Conservation (phyloP, 331 rosid genomes). For the Prunus yedoensis region DNA sequence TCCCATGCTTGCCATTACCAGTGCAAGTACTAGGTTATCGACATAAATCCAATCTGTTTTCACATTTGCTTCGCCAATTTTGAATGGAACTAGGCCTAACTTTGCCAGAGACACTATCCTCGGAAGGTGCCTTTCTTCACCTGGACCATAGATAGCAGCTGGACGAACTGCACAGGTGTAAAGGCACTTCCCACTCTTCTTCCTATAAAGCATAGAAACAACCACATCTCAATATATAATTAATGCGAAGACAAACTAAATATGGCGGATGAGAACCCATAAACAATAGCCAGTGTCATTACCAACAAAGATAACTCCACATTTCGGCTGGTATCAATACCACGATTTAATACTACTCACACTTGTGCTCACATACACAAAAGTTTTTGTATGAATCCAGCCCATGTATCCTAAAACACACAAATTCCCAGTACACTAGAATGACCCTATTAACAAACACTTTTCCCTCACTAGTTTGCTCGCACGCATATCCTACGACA, state of each 20-base stretch:
- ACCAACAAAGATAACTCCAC: background rate
- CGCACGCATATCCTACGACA: no score
- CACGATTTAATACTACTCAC: background rate
- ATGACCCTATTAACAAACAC: background rate
- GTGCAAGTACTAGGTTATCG: slow-evolving; percentile 85
- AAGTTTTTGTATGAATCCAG: no score
- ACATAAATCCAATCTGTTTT: slow-evolving; percentile 89
- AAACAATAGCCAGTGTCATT: background rate
- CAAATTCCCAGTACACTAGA: background rate
- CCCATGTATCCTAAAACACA: background rate
- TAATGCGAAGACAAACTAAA: background rate
- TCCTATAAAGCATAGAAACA: slow-evolving; percentile 37
- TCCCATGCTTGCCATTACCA: slow-evolving; percentile 92
- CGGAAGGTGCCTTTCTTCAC: slow-evolving; percentile 92
- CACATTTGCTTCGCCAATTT: slow-evolving; percentile 65
- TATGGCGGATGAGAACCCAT: background rate
- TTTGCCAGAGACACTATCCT: slow-evolving; percentile 73
- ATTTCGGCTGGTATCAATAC: background rate
- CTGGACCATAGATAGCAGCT: slow-evolving; percentile 91
- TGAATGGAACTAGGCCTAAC: slow-evolving; percentile 71
- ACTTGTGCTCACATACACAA: background rate
- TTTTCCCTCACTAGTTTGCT: background rate
- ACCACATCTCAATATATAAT: background rate
- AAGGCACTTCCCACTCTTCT: slow-evolving; percentile 47
- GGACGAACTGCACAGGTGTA: slow-evolving; percentile 89